A percentile compares a stretch with the other conserved stretches of the same genome.
Evolutionary conservation across 371 early-diverging fungal species (phyloP).

Genomic region (Rhizopus arrhizus): DNA sequence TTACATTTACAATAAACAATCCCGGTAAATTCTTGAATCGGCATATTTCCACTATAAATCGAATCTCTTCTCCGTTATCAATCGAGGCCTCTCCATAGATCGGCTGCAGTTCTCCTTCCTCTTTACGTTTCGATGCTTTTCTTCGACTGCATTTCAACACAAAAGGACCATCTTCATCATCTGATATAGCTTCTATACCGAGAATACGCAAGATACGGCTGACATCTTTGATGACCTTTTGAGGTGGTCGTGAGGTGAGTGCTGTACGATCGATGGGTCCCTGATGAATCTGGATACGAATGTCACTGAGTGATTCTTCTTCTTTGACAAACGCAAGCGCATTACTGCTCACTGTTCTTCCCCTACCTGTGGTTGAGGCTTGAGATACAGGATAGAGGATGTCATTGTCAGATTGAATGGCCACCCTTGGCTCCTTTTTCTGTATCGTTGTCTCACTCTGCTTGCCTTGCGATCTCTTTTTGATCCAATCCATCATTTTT

Average conservation of each 20-base stretch:
- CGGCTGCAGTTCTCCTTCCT: slow-evolving; percentile 51
- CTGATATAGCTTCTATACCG: slow-evolving; percentile 64
- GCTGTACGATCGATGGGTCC: slow-evolving; percentile 79
- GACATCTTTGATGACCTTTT: slow-evolving; percentile 67
- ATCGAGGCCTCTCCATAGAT: slow-evolving; percentile 91
- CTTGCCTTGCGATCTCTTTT: slow-evolving; percentile 63
- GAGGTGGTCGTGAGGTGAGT: slow-evolving; percentile 71
- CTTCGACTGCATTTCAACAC: slow-evolving; percentile 72
- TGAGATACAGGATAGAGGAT: background rate
- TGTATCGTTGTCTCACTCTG: background rate
- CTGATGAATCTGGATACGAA: slow-evolving; percentile 70
- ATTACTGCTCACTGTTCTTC: slow-evolving; percentile 1
- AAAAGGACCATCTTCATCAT: slow-evolving; percentile 63
- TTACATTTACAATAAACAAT: slow-evolving; percentile 85
- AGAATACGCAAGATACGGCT: slow-evolving; percentile 62
- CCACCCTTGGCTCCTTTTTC: background rate
- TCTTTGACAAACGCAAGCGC: slow-evolving; percentile 5
- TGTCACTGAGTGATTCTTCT: slow-evolving; percentile 12
- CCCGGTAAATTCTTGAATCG: slow-evolving; percentile 82
- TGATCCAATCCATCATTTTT: slow-evolving; percentile 73
- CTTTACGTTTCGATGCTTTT: slow-evolving; percentile 27
- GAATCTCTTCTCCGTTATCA: slow-evolving; percentile 81
- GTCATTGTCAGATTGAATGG: background rate
- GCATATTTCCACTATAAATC: slow-evolving; percentile 85
- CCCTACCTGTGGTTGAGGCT: background rate